Evolutionary conservation across 257 asterid genomes (phyloP).

Genomic region (Lithospermum erythrorhizon): DNA sequence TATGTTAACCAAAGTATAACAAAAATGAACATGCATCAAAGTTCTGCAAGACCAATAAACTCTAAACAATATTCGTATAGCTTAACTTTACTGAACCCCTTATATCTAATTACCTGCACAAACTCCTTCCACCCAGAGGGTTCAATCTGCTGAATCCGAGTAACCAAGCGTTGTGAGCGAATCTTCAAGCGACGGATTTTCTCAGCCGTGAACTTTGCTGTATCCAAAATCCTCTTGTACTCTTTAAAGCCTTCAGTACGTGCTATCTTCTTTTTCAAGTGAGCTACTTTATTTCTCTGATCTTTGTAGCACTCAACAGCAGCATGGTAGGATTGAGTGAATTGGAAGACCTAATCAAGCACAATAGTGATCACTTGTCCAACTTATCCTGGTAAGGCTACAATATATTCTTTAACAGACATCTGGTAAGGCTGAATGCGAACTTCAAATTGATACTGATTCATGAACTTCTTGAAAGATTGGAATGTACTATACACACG

Average conservation of each 20-base stretch:
- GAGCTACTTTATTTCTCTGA: conserved; percentile 81
- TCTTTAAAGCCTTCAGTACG: conserved; percentile 85
- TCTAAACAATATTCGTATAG: conserved; percentile 1
- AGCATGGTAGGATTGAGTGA: conserved; percentile 62
- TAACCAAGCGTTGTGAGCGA: conserved; percentile 65
- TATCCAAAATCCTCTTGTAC: conserved; percentile 67
- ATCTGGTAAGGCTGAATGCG: too few relatives aligned
- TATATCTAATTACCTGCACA: conserved; percentile 52
- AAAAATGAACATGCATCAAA: conserved; percentile 3
- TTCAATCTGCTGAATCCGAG: conserved; percentile 86
- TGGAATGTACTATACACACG: neutral
- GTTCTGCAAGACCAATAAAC: neutral
- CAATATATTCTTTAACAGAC: neutral
- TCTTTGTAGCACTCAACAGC: conserved; percentile 72
- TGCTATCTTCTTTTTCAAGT: conserved; percentile 71
- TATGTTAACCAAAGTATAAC: neutral
- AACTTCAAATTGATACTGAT: too few relatives aligned
- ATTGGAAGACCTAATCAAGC: conserved; percentile 42
- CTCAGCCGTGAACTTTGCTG: conserved; percentile 73
- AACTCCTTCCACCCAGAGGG: conserved; percentile 99
- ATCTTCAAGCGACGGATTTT: conserved; percentile 74
- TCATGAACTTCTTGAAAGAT: too few relatives aligned
- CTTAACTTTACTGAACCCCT: neutral
- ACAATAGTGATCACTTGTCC: conserved; percentile 13
- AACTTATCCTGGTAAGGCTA: conserved; percentile 6